Evolutionary conservation across 768 basidiomycete species (phyloP), one percentile per base, ranked within the genome.

Genomic region (Sutorius australiensis): DNA sequence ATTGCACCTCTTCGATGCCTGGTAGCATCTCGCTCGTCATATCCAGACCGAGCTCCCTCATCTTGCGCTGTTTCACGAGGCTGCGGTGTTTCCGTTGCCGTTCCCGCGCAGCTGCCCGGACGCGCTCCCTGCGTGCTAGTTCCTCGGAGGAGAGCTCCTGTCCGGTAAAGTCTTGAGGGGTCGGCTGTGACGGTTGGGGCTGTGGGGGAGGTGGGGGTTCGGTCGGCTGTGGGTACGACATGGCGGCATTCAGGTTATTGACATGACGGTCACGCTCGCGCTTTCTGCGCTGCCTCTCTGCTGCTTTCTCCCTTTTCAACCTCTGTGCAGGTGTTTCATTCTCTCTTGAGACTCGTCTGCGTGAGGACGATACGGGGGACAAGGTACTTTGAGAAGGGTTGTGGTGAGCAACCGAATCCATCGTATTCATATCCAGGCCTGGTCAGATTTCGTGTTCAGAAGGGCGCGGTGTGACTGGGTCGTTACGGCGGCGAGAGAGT

Each of bases 271-370:
- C 79, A 62, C 87, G 80, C 72, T 90, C 90, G 46, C 90, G 83
- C 68, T 92, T 92, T 56, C 88, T 69, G 43, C 90, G 81, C 67
- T 92, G 90, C 55, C 90, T 77, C 68, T 92, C 90, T 38, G 91
- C 87, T 1, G 90, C 90, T 68, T 92, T 91, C 77, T 89, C 87
- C 60, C 90, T 81, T 67, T 92, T 92, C 61, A 81, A 75, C 59
- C 81, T 76, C 71, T 89, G 86, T 51, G 78, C 79, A 28, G 82
- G 80, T 11, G 86, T 85, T 74, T 89, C 88, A 75, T 86, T 81
- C 67, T 89, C 81, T 59, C 87, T 77, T 38, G 81, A 72, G 27
- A 42, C 52, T 24, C 85, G 78, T 69, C 84, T 87, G 56, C 75
- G 72, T 44, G 78, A 66, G 24, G 69, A 67, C 14, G 69, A 66